Evolutionary conservation across 169 alveolate genomes (phyloP), one percentile per base, ranked within the genome.

Genomic region (Cystoisospora suis): DNA sequence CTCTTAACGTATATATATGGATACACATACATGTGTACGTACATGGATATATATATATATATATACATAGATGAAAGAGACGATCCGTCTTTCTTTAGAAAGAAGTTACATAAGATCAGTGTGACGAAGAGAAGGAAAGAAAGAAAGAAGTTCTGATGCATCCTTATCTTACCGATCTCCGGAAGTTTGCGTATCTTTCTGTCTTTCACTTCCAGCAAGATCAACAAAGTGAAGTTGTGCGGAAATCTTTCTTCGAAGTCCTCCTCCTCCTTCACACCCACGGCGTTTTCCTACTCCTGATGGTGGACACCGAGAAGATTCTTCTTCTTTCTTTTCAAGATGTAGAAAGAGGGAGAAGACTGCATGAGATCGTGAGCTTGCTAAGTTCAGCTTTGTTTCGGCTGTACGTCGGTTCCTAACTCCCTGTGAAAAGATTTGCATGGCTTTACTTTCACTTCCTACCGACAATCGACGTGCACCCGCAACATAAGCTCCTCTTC

Each of bases 131-230:
- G 65, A 53, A 12, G 23, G 65, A 53, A 53, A 12, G 23, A 12
- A 53, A 23, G 65, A 23, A n/a, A n/a, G n/a, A n/a, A n/a, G n/a
- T n/a, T n/a, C n/a, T n/a, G n/a, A n/a, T n/a, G 2, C 44, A 42
- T 20, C 42, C 45, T 2, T 23, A 20, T 3, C 58, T 15, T 34
- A 56, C 88, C 88, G 29, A 38, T 81, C 88, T 17, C 88, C 88
- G 12, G 42, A 44, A n/a, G 88, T 49, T 38, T 20, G 79, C 0
- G 88, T 81, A 77, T 81, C 88, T 53, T 56, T 49, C 77, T 81
- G 88, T 12, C 88, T n/a, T 27, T 81, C 88, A 38, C 88, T 81
- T 27, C 88, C 88, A n/a, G 88, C 88, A 40, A 81, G 88, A 53
- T 81, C 88, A 12, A 81, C 88, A 77, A 81, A 17, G 75, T 81